Conservation (phyloP, 352 stramenopile species). For the Phytophthora fragariaefolia region DNA sequence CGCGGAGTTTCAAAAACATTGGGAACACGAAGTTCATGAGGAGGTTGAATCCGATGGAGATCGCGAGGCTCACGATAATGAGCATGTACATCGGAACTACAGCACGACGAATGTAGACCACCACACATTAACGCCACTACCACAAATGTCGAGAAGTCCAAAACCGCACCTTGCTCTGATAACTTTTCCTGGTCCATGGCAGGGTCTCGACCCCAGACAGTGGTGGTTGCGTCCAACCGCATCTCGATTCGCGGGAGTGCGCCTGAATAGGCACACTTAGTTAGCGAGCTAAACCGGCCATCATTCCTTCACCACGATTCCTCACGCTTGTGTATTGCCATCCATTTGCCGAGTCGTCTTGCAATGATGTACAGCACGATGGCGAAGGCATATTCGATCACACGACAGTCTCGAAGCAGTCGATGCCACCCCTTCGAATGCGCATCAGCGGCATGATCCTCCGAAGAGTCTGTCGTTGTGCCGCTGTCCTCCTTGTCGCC, state of each 20-base stretch:
- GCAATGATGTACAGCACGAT: slow-evolving; percentile 38
- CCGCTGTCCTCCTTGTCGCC: slow-evolving; percentile 18
- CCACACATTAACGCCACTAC: not conserved
- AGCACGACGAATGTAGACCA: too few species aligned
- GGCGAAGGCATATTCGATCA: slow-evolving; percentile 37
- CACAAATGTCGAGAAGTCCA: not conserved
- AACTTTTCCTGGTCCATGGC: slow-evolving; percentile 53
- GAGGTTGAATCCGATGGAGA: slow-evolving; percentile 58
- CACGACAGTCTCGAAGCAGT: slow-evolving; percentile 26
- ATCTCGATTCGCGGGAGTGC: slow-evolving; percentile 55
- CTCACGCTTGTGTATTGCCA: slow-evolving; percentile 34
- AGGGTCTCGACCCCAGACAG: slow-evolving; percentile 58
- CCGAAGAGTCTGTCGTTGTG: not conserved
- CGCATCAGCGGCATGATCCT: not conserved
- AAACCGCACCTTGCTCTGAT: slow-evolving; percentile 44
- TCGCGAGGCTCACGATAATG: slow-evolving; percentile 38
- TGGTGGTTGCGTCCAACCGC: slow-evolving; percentile 43
- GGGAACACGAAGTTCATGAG: slow-evolving; percentile 65
- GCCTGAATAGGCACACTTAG: too few species aligned
- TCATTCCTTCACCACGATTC: not conserved
- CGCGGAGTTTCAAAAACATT: slow-evolving; percentile 48
- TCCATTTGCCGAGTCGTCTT: slow-evolving; percentile 28
- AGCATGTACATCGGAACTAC: slow-evolving; percentile 60
- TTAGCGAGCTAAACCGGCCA: too few species aligned
- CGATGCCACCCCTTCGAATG: slow-evolving; percentile 24